These are phyloP conservation scores for Meyerozyma carpophila DNA, from an alignment of 1,139 yeast species.

Conservation along the genomic window DNA sequence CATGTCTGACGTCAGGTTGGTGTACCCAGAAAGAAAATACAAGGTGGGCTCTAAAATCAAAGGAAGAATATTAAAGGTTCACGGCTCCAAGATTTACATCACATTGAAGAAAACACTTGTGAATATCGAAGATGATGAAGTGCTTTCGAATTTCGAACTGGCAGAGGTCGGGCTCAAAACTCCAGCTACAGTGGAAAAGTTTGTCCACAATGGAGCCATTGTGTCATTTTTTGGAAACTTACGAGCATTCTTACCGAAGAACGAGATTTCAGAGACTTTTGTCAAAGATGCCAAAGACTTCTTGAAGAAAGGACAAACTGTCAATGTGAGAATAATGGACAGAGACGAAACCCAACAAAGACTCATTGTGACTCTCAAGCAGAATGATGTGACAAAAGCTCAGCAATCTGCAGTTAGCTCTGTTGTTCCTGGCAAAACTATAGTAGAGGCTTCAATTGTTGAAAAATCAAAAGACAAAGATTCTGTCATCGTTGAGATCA, in stretches of 20 bases:
- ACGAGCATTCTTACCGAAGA: slow-evolving; percentile 76
- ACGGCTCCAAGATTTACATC: slow-evolving; percentile 43
- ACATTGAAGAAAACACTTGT: slow-evolving; percentile 85
- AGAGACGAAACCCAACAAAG: slow-evolving; percentile 53
- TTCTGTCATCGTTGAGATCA: slow-evolving; percentile 54
- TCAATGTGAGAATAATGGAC: slow-evolving; percentile 59
- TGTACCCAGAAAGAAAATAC: slow-evolving; percentile 88
- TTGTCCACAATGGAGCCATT: slow-evolving; percentile 74
- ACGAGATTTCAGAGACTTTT: slow-evolving; percentile 86
- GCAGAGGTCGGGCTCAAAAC: slow-evolving; percentile 59
- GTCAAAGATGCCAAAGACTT: slow-evolving; percentile 75
- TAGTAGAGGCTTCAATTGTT: slow-evolving; percentile 57
- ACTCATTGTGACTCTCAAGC: slow-evolving; percentile 69
- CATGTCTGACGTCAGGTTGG: slow-evolving; percentile 77
- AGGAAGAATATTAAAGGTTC: slow-evolving; percentile 54
- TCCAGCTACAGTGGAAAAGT: slow-evolving; percentile 68
- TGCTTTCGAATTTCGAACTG: slow-evolving; percentile 46
- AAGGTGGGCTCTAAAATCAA: slow-evolving; percentile 76
- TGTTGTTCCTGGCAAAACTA: slow-evolving; percentile 56
- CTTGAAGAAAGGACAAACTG: slow-evolving; percentile 80
- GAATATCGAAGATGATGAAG: slow-evolving; percentile 55
- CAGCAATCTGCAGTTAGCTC: slow-evolving; percentile 46
- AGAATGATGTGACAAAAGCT: slow-evolving; percentile 47
- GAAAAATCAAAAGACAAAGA: slow-evolving; percentile 69
- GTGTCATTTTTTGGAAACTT: slow-evolving; percentile 78